These are phyloP conservation scores for Curvularia eragrostidis DNA, from an alignment of 2,329 filamentous ascomycete genomes.

Conservation along the genomic window DNA sequence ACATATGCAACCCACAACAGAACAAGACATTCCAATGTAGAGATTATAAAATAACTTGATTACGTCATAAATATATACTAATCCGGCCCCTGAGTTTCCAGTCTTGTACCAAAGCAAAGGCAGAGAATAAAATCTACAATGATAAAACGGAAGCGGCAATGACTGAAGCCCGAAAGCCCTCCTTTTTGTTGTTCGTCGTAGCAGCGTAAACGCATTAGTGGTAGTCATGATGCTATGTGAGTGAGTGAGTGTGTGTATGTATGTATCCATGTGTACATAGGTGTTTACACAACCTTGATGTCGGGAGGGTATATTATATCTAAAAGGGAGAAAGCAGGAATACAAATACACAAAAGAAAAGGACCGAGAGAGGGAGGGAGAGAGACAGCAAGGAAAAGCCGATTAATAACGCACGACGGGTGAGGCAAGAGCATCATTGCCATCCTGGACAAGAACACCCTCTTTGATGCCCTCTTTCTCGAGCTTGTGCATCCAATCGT, in stretches of 20 bases:
- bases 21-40: too few relatives aligned
- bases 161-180: background rate
- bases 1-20: too few relatives aligned
- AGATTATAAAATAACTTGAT: background rate
- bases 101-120: background rate
- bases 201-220: background rate
- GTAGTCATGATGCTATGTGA: background rate
- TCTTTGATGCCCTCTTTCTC: slow-evolving; percentile 51
- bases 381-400: background rate
- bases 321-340: background rate
- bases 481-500: slow-evolving; percentile 53
- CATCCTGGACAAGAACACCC: slow-evolving; percentile 47
- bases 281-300: background rate
- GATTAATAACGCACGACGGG: slow-evolving; percentile 47
- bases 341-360: slow-evolving; percentile 1
- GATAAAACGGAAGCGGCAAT: background rate
- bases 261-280: background rate
- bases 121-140: background rate
- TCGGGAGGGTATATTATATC: background rate
- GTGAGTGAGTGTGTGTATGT: background rate
- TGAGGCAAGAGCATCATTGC: slow-evolving; percentile 26
- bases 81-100: background rate
- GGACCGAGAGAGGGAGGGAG: background rate
- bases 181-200: background rate
- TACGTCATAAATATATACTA: background rate